Evolutionary conservation across 1,284 basidiomycete genomes (phyloP).

Genomic region (Amylostereum chailletii): DNA sequence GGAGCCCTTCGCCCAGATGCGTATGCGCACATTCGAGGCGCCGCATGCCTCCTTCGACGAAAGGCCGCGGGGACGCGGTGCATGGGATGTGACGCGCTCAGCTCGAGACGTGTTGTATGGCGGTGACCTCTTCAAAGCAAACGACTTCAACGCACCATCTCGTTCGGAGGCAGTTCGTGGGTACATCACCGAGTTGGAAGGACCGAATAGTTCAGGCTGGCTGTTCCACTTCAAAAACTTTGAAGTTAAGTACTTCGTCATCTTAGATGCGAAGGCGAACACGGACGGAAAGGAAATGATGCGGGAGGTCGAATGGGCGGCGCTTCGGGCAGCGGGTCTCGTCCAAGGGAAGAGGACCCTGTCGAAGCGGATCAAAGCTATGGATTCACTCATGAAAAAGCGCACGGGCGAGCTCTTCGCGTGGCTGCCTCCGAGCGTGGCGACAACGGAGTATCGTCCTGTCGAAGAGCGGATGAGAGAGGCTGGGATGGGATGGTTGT

Average conservation of each 20-base stretch:
- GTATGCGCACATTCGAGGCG: slow-evolving; percentile 17
- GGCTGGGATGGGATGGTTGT: no score
- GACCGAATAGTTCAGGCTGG: slow-evolving; percentile 5
- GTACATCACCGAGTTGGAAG: slow-evolving; percentile 6
- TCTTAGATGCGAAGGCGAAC: slow-evolving; percentile 15
- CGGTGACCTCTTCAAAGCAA: neutral
- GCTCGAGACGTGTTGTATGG: slow-evolving; percentile 17
- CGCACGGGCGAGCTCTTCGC: slow-evolving; percentile 11
- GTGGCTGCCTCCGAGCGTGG: slow-evolving; percentile 7
- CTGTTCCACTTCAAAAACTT: slow-evolving; percentile 22
- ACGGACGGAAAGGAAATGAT: slow-evolving; percentile 6
- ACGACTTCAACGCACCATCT: no score
- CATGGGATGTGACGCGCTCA: slow-evolving; percentile 13
- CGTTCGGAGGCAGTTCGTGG: slow-evolving; percentile 2
- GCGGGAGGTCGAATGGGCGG: slow-evolving; percentile 17
- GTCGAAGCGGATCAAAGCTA: slow-evolving; percentile 10
- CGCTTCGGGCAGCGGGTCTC: slow-evolving; percentile 15
- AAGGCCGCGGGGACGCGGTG: slow-evolving; percentile 1
- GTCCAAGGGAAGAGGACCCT: slow-evolving; percentile 9
- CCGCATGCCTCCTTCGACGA: slow-evolving; percentile 5
- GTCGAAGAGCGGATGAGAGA: no score
- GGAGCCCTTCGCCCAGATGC: slow-evolving; percentile 7
- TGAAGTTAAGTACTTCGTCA: slow-evolving; percentile 23
- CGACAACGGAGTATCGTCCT: no score
- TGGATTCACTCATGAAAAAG: slow-evolving; percentile 12